Conservation (phyloP, 2,329 filamentous ascomycete species). For the Camillea tinctor region DNA sequence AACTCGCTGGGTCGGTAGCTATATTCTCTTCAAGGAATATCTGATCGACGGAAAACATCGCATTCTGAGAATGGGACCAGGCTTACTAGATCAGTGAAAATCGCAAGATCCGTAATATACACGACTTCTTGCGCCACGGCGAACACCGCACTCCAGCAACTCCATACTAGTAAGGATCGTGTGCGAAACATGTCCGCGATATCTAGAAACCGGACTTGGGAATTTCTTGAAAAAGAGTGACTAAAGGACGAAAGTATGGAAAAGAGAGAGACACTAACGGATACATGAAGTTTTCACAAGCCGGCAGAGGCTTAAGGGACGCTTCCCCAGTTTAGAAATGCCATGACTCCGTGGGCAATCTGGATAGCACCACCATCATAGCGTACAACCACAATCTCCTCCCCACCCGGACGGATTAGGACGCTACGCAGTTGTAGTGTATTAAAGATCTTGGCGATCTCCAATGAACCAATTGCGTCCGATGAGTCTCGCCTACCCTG, state of each 20-base stretch:
- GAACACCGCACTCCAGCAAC: conserved; percentile 13
- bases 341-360: neutral
- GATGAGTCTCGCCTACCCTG: conserved; percentile 1
- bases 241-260: neutral
- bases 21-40: neutral
- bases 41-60: neutral
- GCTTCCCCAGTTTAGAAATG: neutral
- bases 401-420: too few species aligned
- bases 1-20: neutral
- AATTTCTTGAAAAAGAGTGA: neutral
- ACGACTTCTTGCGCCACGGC: conserved; percentile 25
- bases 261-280: neutral
- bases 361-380: neutral
- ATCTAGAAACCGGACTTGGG: neutral
- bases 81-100: conserved; percentile 31
- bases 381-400: neutral
- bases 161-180: conserved; percentile 9
- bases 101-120: conserved; percentile 33
- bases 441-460: neutral
- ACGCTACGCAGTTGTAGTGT: neutral
- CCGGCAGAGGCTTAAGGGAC: neutral
- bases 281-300: neutral
- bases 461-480: neutral
- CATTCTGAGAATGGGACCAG: neutral
- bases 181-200: neutral